phyloP scores from a whole-genome alignment of 257 asterid species.

The Oldenlandia corymbosa region DNA sequence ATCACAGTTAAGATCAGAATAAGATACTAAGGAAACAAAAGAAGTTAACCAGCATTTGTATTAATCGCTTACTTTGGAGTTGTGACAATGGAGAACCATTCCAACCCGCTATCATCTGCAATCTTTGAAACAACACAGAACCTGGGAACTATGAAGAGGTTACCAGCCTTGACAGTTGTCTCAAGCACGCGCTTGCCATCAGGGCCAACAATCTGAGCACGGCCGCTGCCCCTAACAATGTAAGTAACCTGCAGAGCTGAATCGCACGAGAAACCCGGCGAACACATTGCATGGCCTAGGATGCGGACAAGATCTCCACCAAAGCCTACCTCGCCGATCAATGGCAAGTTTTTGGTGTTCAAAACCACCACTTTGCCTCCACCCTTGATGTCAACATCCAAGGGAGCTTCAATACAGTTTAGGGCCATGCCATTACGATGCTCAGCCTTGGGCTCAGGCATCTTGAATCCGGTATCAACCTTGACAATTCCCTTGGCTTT shows the following conservation, averaged over 20 bases:
- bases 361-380: slow-evolving; percentile 77
- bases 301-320: slow-evolving; percentile 85
- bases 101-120: slow-evolving; percentile 71
- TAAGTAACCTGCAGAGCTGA: slow-evolving; percentile 87
- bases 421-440: slow-evolving; percentile 57
- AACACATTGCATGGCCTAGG: slow-evolving; percentile 73
- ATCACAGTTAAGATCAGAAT: background rate
- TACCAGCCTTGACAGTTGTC: slow-evolving; percentile 52
- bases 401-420: slow-evolving; percentile 63
- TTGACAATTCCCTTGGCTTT: slow-evolving; percentile 44
- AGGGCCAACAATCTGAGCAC: slow-evolving; percentile 70
- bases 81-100: slow-evolving; percentile 88
- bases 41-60: background rate
- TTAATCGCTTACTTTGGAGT: slow-evolving; percentile 63
- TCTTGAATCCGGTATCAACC: slow-evolving; percentile 36
- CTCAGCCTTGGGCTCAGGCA: slow-evolving; percentile 59
- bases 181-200: slow-evolving; percentile 73
- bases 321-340: slow-evolving; percentile 73
- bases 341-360: slow-evolving; percentile 80
- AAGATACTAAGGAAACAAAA: background rate
- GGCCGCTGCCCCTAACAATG: slow-evolving; percentile 79
- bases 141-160: slow-evolving; percentile 66
- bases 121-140: slow-evolving; percentile 86
- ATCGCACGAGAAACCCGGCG: slow-evolving; percentile 90
- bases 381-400: slow-evolving; percentile 59